Evolutionary conservation across 2,329 filamentous ascomycete species (phyloP), one percentile per base, ranked within the genome.

Genomic region (Ophiostoma sp.): DNA sequence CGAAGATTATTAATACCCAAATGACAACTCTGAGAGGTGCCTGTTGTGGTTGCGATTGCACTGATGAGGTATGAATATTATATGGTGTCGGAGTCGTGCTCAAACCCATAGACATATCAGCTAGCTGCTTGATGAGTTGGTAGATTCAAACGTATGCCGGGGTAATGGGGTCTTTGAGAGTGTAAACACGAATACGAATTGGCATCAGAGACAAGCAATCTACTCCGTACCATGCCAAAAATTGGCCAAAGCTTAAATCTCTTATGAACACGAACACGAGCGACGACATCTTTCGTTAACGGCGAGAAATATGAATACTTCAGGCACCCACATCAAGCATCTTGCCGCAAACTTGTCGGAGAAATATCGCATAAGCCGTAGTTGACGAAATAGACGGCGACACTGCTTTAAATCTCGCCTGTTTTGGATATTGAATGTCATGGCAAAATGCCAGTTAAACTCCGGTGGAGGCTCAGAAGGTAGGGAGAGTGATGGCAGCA

Each of bases 141-240:
- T 27, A 27, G 27, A 27, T 1, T 27, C 27, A 27, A 27, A 18
- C 18, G 5, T 18, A 27, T 55, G n/a, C 3, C 49, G n/a, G 49
- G 27, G n/a, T 55, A 27, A 11, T 55, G 8, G 18, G 16, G 47
- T n/a, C 18, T 27, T 9, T 14, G n/a, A 18, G 49, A 27, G 27
- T 36, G 18, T 27, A 36, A 55, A 55, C 49, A 55, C 49, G 49
- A 55, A 55, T 55, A 55, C 49, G 49, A 55, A 55, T 5, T 55
- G 49, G 49, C 49, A 9, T 27, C 11, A 11, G 49, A 27, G 27
- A 27, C 49, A 14, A 55, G 49, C 7, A 27, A 27, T 27, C 27
- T 27, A 27, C 27, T 27, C 27, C 27, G 27, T 27, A 27, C 27
- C 2, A 27, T 27, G 49, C 49, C 49, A 55, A 55, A 55, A 5